Base-by-base conservation (phyloP, 352 stramenopile genomes). In the Globisporangium cylindrosporum region DNA sequence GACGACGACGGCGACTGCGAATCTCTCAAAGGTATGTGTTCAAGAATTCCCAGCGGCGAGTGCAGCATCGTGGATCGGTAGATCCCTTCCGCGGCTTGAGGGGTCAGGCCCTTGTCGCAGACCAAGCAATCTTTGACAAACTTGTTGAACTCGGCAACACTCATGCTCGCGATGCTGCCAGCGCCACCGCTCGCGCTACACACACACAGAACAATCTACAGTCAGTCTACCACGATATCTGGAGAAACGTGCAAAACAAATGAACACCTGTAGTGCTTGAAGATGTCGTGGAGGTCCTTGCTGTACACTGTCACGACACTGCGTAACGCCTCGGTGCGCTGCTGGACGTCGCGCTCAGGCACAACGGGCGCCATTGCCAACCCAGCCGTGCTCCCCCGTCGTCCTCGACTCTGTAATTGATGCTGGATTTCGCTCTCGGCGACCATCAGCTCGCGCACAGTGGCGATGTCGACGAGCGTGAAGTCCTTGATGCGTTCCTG, bases 281-380 rank as follows among this genome's bases (percentile, higher is more conserved):
- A 94, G 54, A 93, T 94, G 29, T 92, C 86, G 73, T 82, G 80
- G 27, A 93, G 71, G 60, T 94, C 86, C 58, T 88, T 91, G 77
- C 79, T 88, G 74, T 92, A 90, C 10, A 84, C 62, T 9, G 76
- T 32, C 8, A 94, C 69, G 32, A 80, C 73, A 8, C 74, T 80
- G 7, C 81, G 81, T 36, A 94, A 70, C 5, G 81, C 83, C 51
- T 79, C 81, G 4, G 76, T 81, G 53, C 70, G 69, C 15, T 78
- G 67, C 8, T 82, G 69, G 18, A 92, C 84, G 25, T 93, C 83
- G 56, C 85, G 81, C 54, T 91, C 81, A 0, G 80, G 77, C 3
- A 92, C 76, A 0, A 86, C 78, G 0, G 80, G 78, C 25, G 57
- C 66, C 61, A 76, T 79, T 0, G 55, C 36, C 2, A 68, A 54